phyloP scores from a whole-genome alignment of 202 grass and related monocot genomes.

The Sporobolus alterniflorus region DNA sequence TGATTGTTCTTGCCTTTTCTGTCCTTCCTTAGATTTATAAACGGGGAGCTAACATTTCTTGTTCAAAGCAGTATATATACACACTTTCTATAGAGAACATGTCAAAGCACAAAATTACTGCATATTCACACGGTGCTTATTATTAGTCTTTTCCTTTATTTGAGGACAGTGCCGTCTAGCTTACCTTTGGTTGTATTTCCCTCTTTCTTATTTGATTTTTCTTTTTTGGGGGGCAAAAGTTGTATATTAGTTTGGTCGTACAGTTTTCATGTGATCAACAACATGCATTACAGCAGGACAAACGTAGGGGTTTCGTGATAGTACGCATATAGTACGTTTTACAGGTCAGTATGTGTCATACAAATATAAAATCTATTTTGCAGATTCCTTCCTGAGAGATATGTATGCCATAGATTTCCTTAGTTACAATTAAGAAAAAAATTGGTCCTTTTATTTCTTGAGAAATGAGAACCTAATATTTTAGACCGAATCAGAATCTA shows the following conservation, averaged over 20 bases:
- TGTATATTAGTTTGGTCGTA: conserved; percentile 21
- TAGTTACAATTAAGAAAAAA: neutral
- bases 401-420: neutral
- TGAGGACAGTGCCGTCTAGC: neutral
- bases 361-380: neutral
- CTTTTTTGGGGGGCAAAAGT: neutral
- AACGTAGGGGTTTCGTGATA: conserved; percentile 37
- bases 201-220: conserved; percentile 10
- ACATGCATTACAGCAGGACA: conserved; percentile 18
- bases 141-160: neutral
- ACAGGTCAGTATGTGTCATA: neutral
- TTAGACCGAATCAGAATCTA: neutral
- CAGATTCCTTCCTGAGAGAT: neutral
- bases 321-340: neutral
- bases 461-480: neutral
- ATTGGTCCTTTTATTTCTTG: neutral
- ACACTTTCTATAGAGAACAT: neutral
- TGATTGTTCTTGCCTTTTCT: neutral
- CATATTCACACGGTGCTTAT: neutral
- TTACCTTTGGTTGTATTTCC: neutral
- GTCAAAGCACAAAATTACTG: neutral
- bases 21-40: conserved; percentile 1
- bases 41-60: neutral
- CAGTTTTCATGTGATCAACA: conserved; percentile 34
- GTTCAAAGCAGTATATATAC: neutral